Evolutionary conservation across 2,329 filamentous ascomycete genomes (phyloP).

Genomic region (Xylariaceae sp.): DNA sequence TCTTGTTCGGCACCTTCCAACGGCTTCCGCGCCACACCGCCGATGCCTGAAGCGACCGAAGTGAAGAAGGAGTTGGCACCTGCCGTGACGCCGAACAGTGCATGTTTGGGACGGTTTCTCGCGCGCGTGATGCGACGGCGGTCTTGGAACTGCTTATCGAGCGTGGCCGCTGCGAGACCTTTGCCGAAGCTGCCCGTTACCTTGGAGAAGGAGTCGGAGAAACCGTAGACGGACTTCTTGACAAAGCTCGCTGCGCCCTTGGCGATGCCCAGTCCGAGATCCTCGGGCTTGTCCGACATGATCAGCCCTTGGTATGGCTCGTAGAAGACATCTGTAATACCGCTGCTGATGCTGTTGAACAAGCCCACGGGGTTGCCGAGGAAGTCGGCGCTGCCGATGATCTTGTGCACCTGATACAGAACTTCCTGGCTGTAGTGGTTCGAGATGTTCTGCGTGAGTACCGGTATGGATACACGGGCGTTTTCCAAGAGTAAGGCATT

Average conservation of each 20-base stretch:
- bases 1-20: constrained; percentile 95
- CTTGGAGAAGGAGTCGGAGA: constrained; percentile 96
- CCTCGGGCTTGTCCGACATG: constrained; percentile 90
- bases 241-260: constrained; percentile 96
- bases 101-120: constrained; percentile 93
- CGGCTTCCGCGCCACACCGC: constrained; percentile 86
- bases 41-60: constrained; percentile 88
- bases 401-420: constrained; percentile 92
- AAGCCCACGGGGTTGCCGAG: constrained; percentile 93
- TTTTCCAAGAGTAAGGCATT: constrained; percentile 95
- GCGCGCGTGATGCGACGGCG: constrained; percentile 88
- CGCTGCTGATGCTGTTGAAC: constrained; percentile 97
- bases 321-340: constrained; percentile 97
- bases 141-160: constrained; percentile 99
- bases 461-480: constrained; percentile 78
- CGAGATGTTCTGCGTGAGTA: constrained; percentile 78
- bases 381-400: constrained; percentile 95
- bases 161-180: constrained; percentile 85
- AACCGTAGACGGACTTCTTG: constrained; percentile 97
- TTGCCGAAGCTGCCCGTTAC: constrained; percentile 97
- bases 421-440: constrained; percentile 97
- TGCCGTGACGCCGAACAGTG: constrained; percentile 89
- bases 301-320: constrained; percentile 98
- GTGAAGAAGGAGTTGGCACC: constrained; percentile 93
- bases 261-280: constrained; percentile 89